Base-by-base conservation (phyloP, 176 grass and related monocot genomes). In the Leersia perrieri region DNA sequence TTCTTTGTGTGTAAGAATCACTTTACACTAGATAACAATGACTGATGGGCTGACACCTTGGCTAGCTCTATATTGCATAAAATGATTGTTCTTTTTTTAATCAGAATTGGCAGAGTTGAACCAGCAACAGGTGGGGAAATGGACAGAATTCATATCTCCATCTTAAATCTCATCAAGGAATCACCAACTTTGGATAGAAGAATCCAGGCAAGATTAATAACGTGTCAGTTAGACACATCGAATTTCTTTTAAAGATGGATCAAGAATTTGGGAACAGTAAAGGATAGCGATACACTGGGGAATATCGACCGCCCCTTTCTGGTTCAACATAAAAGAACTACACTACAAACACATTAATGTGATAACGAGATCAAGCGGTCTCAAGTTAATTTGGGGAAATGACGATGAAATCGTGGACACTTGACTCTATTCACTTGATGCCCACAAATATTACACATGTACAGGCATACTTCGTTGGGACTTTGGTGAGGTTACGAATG, bases 251-350 rank as follows among this genome's bases (percentile, higher is more conserved):
- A 25, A 83, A 29, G 26, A 42, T 58, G 33, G 8, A 12, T 9
- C 63, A 55, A 7, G 66, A 51, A 63, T 63, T 9, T 36, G 15
- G 13, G 28, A 78, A 45, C 9, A 47, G 66, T 15, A 53, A 51
- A 49, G 31, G 81, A 63, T n/a, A 83, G 63, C 5, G 57, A 71
- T 63, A 51, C n/a, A n/a, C n/a, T n/a, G n/a, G n/a, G n/a, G n/a
- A n/a, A n/a, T n/a, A n/a, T n/a, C n/a, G n/a, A n/a, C n/a, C n/a
- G n/a, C n/a, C n/a, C n/a, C n/a, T n/a, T n/a, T n/a, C n/a, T n/a
- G n/a, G n/a, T n/a, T n/a, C n/a, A n/a, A n/a, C n/a, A n/a, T n/a
- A n/a, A n/a, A n/a, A n/a, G n/a, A n/a, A n/a, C n/a, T n/a, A n/a
- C n/a, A n/a, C n/a, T n/a, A n/a, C n/a, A n/a, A n/a, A n/a, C n/a